phyloP scores from a whole-genome alignment of 2,329 filamentous ascomycete species.

The Chrysoporthe deuterocubensis region DNA sequence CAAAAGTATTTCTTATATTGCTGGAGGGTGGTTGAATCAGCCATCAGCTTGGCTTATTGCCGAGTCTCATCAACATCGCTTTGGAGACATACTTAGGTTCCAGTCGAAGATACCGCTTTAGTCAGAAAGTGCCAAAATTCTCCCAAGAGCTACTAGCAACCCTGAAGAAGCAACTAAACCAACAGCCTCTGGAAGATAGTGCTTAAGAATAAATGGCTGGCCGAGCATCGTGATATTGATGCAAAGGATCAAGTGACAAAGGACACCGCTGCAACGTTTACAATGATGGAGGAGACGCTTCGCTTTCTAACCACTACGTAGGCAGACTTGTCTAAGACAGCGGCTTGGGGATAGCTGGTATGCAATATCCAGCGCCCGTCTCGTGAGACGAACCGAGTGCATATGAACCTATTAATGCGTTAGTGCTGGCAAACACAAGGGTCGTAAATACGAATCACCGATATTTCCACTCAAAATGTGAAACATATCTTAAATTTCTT shows the following conservation, averaged over 20 bases:
- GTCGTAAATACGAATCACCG: neutral
- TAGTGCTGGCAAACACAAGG: neutral
- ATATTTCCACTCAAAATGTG: neutral
- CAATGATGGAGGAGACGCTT: neutral
- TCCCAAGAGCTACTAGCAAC: conserved; percentile 4
- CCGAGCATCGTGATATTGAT: neutral
- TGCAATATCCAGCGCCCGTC: neutral
- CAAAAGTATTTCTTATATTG: neutral
- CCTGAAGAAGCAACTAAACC: conserved; percentile 1
- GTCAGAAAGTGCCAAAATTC: conserved; percentile 3
- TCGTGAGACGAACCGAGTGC: neutral
- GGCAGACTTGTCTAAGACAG: neutral
- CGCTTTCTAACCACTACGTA: neutral
- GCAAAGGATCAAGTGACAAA: neutral
- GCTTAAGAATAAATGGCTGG: neutral
- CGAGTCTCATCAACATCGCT: neutral
- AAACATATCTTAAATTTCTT: neutral
- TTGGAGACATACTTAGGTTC: neutral
- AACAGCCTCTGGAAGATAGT: conserved; percentile 8
- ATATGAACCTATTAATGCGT: neutral
- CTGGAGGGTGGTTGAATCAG: neutral
- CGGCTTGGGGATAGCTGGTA: neutral
- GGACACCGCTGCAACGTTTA: neutral
- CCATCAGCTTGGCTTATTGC: neutral
- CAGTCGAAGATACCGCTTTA: conserved; percentile 9